Evolutionary conservation across 495 filamentous ascomycete species (phyloP), one percentile per base, ranked within the genome.

Genomic region (Tuber aestivum): DNA sequence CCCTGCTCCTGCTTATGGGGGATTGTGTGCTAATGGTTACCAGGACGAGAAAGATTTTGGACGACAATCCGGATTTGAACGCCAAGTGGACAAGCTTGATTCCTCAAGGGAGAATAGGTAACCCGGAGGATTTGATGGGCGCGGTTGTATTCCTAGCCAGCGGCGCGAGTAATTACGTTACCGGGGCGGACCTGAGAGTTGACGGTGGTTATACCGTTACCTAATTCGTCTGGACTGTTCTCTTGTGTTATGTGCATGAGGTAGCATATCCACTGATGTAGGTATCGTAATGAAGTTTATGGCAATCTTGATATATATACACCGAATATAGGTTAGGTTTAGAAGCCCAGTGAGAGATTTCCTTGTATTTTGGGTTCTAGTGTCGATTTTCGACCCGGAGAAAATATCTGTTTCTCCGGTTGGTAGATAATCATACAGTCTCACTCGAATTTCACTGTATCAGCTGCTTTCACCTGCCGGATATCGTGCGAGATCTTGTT

Each of bases 131-230:
- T 80, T 87, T 98, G 32, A 97, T 95, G 93, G 95, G 95, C 1
- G 90, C 95, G 1, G 95, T 97, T 70, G 92, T 92, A 2, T 97
- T 95, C 86, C 85, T 98, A 79, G 89, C 92, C 41, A 95, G 92
- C 74, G 95, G 97, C 83, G 95, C 94, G 0, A 89, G 90, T 70
- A 85, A 84, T 48, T 97, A 97, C 85, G 90, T 97, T 69, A 98
- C 94, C 21, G 95, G 95, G 20, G 92, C 94, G 14, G 94, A 97
- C 79, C 85, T 97, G 75, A 87, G 94, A 23, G 93, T 97, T 35
- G 94, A 97, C 83, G 95, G 95, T 68, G 94, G 94, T 20, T 97
- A 97, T 84, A 97, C 94, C 37, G 84, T 93, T 72, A 96, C 92
- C 76, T 94, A 90, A 87, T 75, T 35, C 6, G 27, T 65, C 12